phyloP scores from a whole-genome alignment of 2,329 filamentous ascomycete species.

The Madurella fahalii region DNA sequence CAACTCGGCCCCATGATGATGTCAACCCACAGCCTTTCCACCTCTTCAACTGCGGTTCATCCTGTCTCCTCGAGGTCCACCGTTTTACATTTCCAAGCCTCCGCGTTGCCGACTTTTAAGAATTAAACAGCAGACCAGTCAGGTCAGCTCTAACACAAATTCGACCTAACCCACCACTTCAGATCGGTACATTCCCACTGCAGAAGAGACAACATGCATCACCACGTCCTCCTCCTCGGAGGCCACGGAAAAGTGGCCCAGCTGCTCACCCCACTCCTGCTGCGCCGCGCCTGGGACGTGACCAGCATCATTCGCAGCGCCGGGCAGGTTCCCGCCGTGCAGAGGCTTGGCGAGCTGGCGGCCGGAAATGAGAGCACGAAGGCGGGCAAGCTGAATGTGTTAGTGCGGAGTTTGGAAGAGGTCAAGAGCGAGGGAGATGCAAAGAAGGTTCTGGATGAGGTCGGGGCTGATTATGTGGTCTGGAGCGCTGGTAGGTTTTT shows the following conservation, averaged over 20 bases:
- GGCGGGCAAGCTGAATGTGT: conserved; percentile 62
- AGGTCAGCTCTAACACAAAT: too few relatives aligned
- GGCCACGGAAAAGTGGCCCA: conserved; percentile 78
- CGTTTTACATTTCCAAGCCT: too few relatives aligned
- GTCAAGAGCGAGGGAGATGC: conserved; percentile 62
- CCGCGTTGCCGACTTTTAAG: too few relatives aligned
- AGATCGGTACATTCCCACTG: too few relatives aligned
- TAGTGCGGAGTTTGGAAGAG: conserved; percentile 68
- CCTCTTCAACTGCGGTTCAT: too few relatives aligned
- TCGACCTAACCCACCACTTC: too few relatives aligned
- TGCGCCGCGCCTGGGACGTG: conserved; percentile 70
- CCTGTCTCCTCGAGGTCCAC: too few relatives aligned
- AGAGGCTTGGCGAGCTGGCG: conserved; percentile 48
- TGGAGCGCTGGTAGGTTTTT: conserved; percentile 58
- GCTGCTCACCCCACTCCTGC: conserved; percentile 69
- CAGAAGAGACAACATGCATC: conserved; percentile 13
- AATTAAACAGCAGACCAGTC: too few relatives aligned
- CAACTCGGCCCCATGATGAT: too few relatives aligned
- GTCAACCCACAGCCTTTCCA: too few relatives aligned
- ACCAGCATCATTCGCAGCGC: conserved; percentile 72
- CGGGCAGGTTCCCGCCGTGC: conserved; percentile 62
- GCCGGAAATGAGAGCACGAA: conserved; percentile 33
- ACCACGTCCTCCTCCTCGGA: conserved; percentile 67
- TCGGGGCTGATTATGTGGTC: conserved; percentile 62
- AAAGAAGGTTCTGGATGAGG: conserved; percentile 55